Conservation (phyloP, 768 basidiomycete genomes). For the Lactarius trivialis region DNA sequence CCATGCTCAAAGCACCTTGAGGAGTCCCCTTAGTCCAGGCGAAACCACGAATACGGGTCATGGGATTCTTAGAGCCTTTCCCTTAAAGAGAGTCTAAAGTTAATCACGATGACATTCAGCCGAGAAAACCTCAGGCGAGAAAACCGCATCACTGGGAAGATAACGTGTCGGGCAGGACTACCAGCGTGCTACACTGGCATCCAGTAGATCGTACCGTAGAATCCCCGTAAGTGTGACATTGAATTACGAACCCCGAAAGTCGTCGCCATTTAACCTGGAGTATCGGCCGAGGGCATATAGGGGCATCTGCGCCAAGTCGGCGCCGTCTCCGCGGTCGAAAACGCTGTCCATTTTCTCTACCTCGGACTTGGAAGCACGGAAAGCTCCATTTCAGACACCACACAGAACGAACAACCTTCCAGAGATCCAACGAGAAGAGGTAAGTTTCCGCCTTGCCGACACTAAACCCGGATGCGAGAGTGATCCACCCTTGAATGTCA, state of each 20-base stretch:
- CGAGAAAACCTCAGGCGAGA: not conserved
- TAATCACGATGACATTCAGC: not conserved
- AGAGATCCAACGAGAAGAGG: not conserved
- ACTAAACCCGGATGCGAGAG: not conserved
- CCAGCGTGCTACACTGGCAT: not conserved
- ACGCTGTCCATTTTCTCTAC: not conserved
- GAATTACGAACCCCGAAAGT: too few relatives aligned
- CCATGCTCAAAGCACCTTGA: not conserved
- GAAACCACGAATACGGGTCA: not conserved
- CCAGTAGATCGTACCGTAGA: not conserved
- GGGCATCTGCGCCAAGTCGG: not conserved
- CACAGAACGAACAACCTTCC: not conserved
- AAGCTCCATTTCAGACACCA: not conserved
- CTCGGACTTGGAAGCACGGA: not conserved
- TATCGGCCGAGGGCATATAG: not conserved
- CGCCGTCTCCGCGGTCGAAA: not conserved
- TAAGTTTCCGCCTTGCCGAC: not conserved
- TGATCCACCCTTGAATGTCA: not conserved
- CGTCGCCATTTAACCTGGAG: not conserved
- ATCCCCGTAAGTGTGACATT: not conserved
- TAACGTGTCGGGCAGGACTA: not conserved
- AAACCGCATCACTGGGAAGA: too few relatives aligned
- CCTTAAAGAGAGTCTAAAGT: not conserved
- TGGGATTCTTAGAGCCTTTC: not conserved
- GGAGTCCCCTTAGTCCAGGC: not conserved